These are phyloP conservation scores for Hawksworthiomyces lignivorus DNA, from an alignment of 2,329 filamentous ascomycete species.

Conservation along the genomic window DNA sequence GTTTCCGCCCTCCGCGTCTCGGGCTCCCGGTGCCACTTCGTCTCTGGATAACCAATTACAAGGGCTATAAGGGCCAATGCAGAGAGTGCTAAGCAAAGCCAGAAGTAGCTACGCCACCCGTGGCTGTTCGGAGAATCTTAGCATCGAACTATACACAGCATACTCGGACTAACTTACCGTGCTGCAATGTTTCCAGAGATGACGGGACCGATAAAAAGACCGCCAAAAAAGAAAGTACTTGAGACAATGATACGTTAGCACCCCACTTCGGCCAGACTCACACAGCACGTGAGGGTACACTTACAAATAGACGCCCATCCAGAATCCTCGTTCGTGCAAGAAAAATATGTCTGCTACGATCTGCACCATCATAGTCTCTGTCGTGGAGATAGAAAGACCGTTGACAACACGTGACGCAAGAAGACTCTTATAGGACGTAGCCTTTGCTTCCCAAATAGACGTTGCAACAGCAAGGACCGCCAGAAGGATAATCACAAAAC, in stretches of 20 bases:
- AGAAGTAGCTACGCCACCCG: constrained; percentile 53
- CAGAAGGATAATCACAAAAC: constrained; percentile 34
- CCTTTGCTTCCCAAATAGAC: constrained; percentile 43
- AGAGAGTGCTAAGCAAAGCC: constrained; percentile 49
- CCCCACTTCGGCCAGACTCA: not conserved
- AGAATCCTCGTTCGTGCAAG: constrained; percentile 52
- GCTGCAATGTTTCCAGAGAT: constrained; percentile 11
- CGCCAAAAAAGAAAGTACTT: constrained; percentile 15
- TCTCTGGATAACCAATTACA: constrained; percentile 54
- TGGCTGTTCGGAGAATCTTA: constrained; percentile 28
- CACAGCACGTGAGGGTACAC: not conserved
- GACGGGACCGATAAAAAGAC: constrained; percentile 15
- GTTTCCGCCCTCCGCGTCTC: too few species aligned
- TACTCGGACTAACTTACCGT: too few species aligned
- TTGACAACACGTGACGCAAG: constrained; percentile 54
- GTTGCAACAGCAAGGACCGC: constrained; percentile 30
- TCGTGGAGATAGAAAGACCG: constrained; percentile 51
- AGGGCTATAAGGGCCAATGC: constrained; percentile 39
- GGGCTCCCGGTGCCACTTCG: constrained; percentile 42
- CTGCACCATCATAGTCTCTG: constrained; percentile 50
- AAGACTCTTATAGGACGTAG: constrained; percentile 48
- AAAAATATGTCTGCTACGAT: constrained; percentile 59
- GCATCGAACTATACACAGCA: too few species aligned
- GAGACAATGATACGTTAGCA: not conserved
- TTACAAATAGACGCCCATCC: constrained; percentile 14